phyloP scores from a whole-genome alignment of 805 yeast genomes.

The Blastobotrys muscicola region DNA sequence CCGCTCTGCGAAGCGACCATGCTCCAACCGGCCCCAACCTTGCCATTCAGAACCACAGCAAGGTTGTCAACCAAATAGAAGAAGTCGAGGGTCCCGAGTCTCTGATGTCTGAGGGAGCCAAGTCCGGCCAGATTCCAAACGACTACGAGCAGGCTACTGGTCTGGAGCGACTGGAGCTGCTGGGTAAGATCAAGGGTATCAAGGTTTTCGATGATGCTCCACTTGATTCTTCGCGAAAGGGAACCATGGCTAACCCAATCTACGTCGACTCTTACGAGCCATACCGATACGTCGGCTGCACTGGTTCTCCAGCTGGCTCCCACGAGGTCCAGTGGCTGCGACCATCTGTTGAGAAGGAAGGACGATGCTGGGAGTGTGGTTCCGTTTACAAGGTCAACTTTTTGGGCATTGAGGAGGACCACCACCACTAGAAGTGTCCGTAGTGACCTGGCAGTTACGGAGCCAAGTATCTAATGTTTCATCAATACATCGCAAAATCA shows the following conservation, averaged over 20 bases:
- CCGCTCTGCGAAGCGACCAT: no score
- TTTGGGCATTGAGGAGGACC: constrained; percentile 61
- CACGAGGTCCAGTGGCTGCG: constrained; percentile 89
- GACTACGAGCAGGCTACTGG: constrained; percentile 97
- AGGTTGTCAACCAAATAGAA: constrained; percentile 53
- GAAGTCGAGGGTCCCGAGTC: constrained; percentile 74
- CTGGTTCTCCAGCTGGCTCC: constrained; percentile 90
- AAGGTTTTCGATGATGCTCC: constrained; percentile 82
- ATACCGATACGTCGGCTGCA: constrained; percentile 93
- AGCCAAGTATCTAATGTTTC: no score
- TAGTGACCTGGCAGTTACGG: no score
- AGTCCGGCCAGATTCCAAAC: constrained; percentile 73
- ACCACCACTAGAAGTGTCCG: constrained; percentile 37
- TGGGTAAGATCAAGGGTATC: constrained; percentile 92
- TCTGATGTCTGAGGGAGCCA: constrained; percentile 88
- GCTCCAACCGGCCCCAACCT: no score
- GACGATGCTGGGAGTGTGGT: constrained; percentile 99
- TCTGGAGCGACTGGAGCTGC: constrained; percentile 89
- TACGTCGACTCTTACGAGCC: constrained; percentile 84
- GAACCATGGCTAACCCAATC: constrained; percentile 86
- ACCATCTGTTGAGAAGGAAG: constrained; percentile 71
- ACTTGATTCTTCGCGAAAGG: constrained; percentile 77
- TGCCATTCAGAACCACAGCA: constrained; percentile 6
- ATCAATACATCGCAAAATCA: no score
- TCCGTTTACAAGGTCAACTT: constrained; percentile 82